Conservation (phyloP, 495 filamentous ascomycete species). For the Beverwykella pulmonaria region DNA sequence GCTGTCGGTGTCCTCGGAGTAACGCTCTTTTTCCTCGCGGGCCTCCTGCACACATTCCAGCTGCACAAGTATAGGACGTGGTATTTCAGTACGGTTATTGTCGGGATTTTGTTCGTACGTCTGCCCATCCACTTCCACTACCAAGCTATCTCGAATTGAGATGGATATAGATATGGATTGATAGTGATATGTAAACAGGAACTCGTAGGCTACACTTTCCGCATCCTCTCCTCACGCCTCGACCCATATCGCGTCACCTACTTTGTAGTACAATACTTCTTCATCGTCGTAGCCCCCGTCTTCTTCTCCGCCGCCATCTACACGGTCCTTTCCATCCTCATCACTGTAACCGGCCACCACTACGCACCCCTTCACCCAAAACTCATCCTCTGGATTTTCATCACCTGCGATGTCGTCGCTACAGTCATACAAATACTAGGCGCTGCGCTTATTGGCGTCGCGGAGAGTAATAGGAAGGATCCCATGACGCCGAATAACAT, state of each 20-base stretch:
- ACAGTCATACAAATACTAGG: slow-evolving; percentile 56
- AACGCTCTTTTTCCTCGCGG: slow-evolving; percentile 54
- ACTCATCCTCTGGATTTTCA: slow-evolving; percentile 55
- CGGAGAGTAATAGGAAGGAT: slow-evolving; percentile 23
- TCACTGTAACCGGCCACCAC: slow-evolving; percentile 43
- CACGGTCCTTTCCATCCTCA: slow-evolving; percentile 52
- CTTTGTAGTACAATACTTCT: slow-evolving; percentile 63
- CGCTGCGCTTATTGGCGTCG: slow-evolving; percentile 46
- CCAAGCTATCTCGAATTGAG: background rate
- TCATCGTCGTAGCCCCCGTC: slow-evolving; percentile 61
- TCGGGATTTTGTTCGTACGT: slow-evolving; percentile 60
- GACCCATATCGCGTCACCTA: slow-evolving; percentile 56
- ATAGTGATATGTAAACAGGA: slow-evolving; percentile 51
- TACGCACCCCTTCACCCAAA: slow-evolving; percentile 48
- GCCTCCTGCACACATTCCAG: slow-evolving; percentile 54
- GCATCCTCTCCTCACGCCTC: slow-evolving; percentile 49
- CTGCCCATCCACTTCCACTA: background rate
- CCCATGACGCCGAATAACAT: slow-evolving; percentile 40
- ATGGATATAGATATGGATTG: no score
- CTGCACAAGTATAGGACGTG: slow-evolving; percentile 54
- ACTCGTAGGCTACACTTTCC: slow-evolving; percentile 60
- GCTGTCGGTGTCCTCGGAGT: slow-evolving; percentile 55
- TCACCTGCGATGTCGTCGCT: slow-evolving; percentile 55
- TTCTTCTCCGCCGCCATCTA: slow-evolving; percentile 60
- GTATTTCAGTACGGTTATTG: slow-evolving; percentile 63